Percentiles rank a stretch among this genome's conserved stretches.
These are phyloP conservation scores for Setomelanomma holmii DNA, from an alignment of 2,329 filamentous ascomycete genomes.

Conservation along the genomic window DNA sequence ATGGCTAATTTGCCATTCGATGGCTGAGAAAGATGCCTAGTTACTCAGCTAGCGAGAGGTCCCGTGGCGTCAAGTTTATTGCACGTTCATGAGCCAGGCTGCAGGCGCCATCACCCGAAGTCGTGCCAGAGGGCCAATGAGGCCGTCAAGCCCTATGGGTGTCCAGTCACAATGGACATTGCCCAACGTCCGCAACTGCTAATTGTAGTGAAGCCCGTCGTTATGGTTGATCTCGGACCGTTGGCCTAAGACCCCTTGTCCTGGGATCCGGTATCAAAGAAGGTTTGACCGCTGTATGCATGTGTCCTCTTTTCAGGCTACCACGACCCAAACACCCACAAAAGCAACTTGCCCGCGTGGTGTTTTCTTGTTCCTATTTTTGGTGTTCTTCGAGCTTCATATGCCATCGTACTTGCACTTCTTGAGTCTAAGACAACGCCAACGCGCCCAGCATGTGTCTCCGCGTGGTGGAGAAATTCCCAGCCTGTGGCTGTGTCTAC, in stretches of 20 bases:
- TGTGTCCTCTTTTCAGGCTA: background rate
- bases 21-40: constrained; percentile 3
- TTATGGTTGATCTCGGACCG: constrained; percentile 3
- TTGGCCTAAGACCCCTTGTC: constrained; percentile 1
- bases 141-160: background rate
- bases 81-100: constrained; percentile 4
- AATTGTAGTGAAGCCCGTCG: constrained; percentile 1
- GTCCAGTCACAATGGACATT: background rate
- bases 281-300: background rate
- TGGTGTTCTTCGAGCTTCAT: no score
- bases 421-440: no score
- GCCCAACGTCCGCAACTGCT: background rate
- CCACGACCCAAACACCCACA: background rate
- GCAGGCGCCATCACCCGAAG: constrained; percentile 7
- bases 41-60: constrained; percentile 4
- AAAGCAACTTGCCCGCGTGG: background rate
- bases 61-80: constrained; percentile 8
- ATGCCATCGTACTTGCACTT: no score
- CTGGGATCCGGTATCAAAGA: background rate
- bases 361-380: no score
- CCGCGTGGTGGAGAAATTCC: constrained; percentile 45
- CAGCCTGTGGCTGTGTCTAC: constrained; percentile 48
- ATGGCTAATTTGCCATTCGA: constrained; percentile 9
- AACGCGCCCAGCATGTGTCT: constrained; percentile 48
- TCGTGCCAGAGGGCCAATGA: constrained; percentile 10